These are phyloP conservation scores for Dictyostelium gargantuum DNA, from an alignment of 208 protist genomes.

Conservation along the genomic window DNA sequence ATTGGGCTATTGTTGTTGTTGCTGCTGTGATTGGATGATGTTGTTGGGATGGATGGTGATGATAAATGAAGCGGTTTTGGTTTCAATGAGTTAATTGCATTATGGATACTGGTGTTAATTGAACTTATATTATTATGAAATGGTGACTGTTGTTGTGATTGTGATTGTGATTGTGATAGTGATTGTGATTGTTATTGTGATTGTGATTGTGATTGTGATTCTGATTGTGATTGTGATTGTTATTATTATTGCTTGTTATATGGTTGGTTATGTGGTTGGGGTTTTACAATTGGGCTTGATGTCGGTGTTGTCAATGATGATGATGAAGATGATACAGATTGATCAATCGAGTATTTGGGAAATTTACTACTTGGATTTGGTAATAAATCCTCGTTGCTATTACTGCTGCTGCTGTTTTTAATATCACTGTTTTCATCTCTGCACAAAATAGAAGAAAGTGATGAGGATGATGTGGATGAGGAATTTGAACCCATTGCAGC, in stretches of 20 bases:
- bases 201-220: background rate
- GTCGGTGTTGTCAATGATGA: background rate
- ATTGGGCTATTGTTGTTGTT: too few relatives aligned
- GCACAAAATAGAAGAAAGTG: background rate
- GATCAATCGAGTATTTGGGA: background rate
- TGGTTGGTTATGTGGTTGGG: background rate
- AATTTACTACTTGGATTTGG: background rate
- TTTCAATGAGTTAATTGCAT: background rate
- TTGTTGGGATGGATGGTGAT: background rate
- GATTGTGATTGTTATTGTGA: background rate
- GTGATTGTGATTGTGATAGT: background rate
- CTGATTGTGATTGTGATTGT: too few relatives aligned
- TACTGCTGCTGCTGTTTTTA: background rate
- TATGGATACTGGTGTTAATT: background rate
- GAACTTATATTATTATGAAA: constrained; percentile 11
- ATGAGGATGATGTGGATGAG: too few relatives aligned
- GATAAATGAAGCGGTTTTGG: background rate
- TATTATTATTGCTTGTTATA: too few relatives aligned
- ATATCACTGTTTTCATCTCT: background rate
- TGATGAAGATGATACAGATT: background rate
- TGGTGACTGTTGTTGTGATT: background rate
- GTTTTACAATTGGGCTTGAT: background rate
- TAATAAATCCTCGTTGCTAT: background rate
- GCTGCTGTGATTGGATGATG: too few relatives aligned
- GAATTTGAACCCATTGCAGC: background rate